Base-by-base conservation (phyloP, 169 alveolate species). In the Theileria equi region DNA sequence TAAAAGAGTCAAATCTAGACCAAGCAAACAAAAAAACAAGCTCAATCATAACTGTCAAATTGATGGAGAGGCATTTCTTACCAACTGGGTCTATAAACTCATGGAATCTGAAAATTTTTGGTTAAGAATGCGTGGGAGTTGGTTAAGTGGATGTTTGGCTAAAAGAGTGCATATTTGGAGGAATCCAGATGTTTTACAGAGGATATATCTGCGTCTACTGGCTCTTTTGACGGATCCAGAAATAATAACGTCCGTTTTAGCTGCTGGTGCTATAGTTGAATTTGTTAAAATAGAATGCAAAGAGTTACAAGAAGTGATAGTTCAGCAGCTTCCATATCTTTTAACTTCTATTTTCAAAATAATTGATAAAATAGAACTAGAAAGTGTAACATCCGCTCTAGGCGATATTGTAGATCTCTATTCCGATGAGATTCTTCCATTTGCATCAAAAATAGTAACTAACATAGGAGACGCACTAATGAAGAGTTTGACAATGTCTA, bases 131-230 rank as follows among this genome's bases (percentile, higher is more conserved):
- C 50, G 84, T 3, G 44, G 65, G 17, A 64, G 74, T 6, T 74
- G 84, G 84, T 66, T 74, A 25, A 63, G 79, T n/a, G 84, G 84
- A 0, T 44, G 79, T 7, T 50, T 74, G 1, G 53, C 65, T 34
- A 49, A 29, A 64, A 49, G 63, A 21, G 59, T 25, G 11, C 19
- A 1, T 32, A 36, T 44, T 11, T 63, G 65, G 61, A 62, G 79
- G 32, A 57, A 74, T 49, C 25, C 50, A 16, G 71, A 74, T 23
- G 58, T 50, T 6, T 66, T 74, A 21, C 54, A 40, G 10, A 62
- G 21, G 11, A n/a, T 74, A 19, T 74, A 74, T 47, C 48, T 68
- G 19, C 47, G 5, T 21, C 67, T 77, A 0, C 58, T 77, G 25
- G 81, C 65, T 17, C 26, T 66, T 50, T 28, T 65, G 19, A 28